A percentile compares a stretch with the other conserved stretches of the same genome.
Evolutionary conservation across 176 grass and related monocot genomes (phyloP).

Genomic region (Otatea glauca): DNA sequence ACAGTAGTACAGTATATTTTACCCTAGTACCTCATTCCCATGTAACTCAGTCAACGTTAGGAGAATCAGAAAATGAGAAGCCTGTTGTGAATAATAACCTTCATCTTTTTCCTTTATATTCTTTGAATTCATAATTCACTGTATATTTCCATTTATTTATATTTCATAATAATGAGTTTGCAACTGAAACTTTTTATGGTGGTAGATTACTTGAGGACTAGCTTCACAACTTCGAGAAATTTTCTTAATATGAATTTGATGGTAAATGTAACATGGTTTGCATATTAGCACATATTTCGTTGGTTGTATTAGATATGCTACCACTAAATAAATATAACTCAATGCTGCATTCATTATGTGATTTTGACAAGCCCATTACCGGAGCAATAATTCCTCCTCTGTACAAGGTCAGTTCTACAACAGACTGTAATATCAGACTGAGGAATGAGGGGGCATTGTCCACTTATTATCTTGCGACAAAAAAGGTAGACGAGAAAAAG

Average conservation of each 20-base stretch:
- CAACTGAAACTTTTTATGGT: neutral
- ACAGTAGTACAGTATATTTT: constrained; percentile 10
- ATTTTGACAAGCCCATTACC: neutral
- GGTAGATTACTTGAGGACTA: neutral
- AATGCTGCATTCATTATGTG: neutral
- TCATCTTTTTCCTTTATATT: neutral
- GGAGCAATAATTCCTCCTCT: neutral
- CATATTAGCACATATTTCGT: neutral
- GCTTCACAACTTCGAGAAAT: neutral
- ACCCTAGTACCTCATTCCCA: neutral
- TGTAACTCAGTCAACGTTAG: neutral
- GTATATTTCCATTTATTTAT: neutral
- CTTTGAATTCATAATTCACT: neutral
- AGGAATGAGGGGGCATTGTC: neutral
- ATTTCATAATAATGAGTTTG: neutral
- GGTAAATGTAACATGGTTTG: neutral
- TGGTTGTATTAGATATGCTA: neutral
- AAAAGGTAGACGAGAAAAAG: neutral
- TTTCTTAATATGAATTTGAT: neutral
- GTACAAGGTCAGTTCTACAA: neutral
- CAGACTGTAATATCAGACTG: neutral
- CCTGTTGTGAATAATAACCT: neutral
- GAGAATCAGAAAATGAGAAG: neutral
- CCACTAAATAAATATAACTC: neutral
- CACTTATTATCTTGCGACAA: neutral